Evolutionary conservation across 176 grass and related monocot genomes (phyloP).

Genomic region (Rhynchospora pubera): DNA sequence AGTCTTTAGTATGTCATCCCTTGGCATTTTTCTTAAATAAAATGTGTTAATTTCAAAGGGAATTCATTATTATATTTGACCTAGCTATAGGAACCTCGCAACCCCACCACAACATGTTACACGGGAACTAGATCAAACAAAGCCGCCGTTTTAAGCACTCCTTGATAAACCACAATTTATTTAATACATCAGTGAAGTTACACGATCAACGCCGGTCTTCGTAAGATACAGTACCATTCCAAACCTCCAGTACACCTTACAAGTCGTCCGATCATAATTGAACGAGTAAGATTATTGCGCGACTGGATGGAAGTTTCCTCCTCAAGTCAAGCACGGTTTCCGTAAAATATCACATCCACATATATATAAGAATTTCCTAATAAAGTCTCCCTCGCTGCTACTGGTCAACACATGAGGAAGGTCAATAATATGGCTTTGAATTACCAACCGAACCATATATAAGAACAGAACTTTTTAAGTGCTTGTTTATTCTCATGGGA

Average conservation of each 20-base stretch:
- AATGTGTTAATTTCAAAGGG: too few species aligned
- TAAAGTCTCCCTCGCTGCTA: neutral
- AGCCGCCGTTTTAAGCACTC: neutral
- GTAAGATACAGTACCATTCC: neutral
- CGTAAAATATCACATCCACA: neutral
- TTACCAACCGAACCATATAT: neutral
- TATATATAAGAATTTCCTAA: neutral
- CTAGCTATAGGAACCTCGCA: too few species aligned
- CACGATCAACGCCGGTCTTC: neutral
- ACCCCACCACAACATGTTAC: too few species aligned
- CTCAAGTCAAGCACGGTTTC: neutral
- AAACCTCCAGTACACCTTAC: neutral
- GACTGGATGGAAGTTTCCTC: neutral
- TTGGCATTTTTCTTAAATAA: too few species aligned
- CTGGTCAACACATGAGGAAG: neutral
- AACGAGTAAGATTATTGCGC: neutral
- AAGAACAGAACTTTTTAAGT: too few species aligned
- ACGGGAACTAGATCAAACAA: neutral
- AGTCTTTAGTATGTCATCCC: too few species aligned
- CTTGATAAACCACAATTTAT: neutral
- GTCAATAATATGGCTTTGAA: constrained; percentile 14
- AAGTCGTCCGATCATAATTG: neutral
- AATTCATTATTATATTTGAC: too few species aligned
- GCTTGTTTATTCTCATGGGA: too few species aligned
- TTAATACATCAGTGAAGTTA: too few species aligned